These are phyloP conservation scores for Iberis amara DNA, from an alignment of 441 rosid genomes.

Conservation along the genomic window DNA sequence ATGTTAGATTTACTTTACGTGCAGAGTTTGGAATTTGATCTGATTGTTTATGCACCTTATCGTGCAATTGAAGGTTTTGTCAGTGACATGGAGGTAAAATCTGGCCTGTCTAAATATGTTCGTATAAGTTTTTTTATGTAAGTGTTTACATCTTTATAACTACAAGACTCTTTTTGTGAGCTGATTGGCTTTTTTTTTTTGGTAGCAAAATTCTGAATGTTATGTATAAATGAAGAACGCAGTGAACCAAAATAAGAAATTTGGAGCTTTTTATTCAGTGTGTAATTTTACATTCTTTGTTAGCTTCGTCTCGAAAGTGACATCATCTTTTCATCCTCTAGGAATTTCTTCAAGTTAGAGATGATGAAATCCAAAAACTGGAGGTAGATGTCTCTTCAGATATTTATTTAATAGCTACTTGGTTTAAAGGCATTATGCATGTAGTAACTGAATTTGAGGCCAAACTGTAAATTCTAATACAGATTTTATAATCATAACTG, in stretches of 20 bases:
- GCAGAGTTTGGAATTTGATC: slow-evolving; percentile 95
- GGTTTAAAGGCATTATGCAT: slow-evolving; percentile 7
- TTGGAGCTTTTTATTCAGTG: not conserved
- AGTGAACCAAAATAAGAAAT: not conserved
- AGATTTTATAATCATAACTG: not conserved
- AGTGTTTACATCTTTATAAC: not conserved
- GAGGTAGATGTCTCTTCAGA: slow-evolving; percentile 42
- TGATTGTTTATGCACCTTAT: slow-evolving; percentile 85
- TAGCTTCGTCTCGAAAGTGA: slow-evolving; percentile 3
- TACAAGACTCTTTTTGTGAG: slow-evolving; percentile 11
- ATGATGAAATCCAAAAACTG: slow-evolving; percentile 49
- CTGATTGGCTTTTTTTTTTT: not conserved
- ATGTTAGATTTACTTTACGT: slow-evolving; percentile 22
- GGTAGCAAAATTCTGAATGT: slow-evolving; percentile 11
- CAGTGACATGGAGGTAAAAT: slow-evolving; percentile 63
- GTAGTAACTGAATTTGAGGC: slow-evolving; percentile 5
- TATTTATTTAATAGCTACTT: not conserved
- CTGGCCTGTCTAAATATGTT: slow-evolving; percentile 2
- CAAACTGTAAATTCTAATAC: slow-evolving; percentile 8
- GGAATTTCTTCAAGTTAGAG: slow-evolving; percentile 55
- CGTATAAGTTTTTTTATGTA: not conserved
- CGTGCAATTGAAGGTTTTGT: slow-evolving; percentile 88
- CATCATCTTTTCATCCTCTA: slow-evolving; percentile 27
- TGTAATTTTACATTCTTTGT: not conserved
- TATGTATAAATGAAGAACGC: slow-evolving; percentile 3